Evolutionary conservation across 495 filamentous ascomycete species (phyloP).

Genomic region (Rhypophila decipiens): DNA sequence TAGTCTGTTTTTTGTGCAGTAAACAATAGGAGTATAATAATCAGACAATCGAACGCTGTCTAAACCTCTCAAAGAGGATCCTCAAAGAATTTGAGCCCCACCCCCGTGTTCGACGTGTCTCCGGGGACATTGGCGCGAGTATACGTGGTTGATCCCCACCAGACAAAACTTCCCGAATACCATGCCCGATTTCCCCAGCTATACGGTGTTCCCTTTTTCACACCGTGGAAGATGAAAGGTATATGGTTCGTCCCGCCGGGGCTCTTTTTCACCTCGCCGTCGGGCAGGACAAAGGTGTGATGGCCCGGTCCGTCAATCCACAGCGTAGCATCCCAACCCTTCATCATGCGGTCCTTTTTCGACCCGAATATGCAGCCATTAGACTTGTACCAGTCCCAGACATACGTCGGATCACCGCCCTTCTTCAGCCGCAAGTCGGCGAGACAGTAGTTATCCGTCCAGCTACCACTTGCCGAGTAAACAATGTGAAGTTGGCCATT

Average conservation of each 20-base stretch:
- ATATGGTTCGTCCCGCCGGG: slow-evolving; percentile 4
- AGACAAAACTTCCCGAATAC: slow-evolving; percentile 10
- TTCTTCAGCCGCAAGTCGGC: slow-evolving; percentile 7
- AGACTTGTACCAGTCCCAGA: slow-evolving; percentile 13
- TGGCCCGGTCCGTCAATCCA: slow-evolving; percentile 7
- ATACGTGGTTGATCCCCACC: slow-evolving; percentile 8
- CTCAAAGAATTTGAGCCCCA: slow-evolving; percentile 11
- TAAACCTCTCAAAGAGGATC: too few relatives aligned
- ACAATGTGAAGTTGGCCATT: slow-evolving; percentile 9
- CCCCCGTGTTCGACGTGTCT: slow-evolving; percentile 1
- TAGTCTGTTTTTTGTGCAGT: too few relatives aligned
- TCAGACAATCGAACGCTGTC: too few relatives aligned
- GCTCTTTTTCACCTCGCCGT: slow-evolving; percentile 8
- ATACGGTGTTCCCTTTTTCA: slow-evolving; percentile 10
- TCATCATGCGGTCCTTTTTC: slow-evolving; percentile 9
- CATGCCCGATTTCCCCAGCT: slow-evolving; percentile 9
- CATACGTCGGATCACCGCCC: slow-evolving; percentile 8
- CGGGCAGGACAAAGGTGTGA: slow-evolving; percentile 8
- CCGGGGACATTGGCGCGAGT: slow-evolving; percentile 7
- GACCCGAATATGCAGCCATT: slow-evolving; percentile 11
- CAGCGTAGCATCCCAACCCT: slow-evolving; percentile 10
- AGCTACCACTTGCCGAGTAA: slow-evolving; percentile 10
- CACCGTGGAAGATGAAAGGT: slow-evolving; percentile 9
- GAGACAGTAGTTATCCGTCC: slow-evolving; percentile 8
- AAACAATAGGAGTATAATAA: too few relatives aligned